A percentile compares a stretch with the other conserved stretches of the same genome.
Conservation (phyloP, 2,329 filamentous ascomycete species). For the Dryadomyces quercivorus region DNA sequence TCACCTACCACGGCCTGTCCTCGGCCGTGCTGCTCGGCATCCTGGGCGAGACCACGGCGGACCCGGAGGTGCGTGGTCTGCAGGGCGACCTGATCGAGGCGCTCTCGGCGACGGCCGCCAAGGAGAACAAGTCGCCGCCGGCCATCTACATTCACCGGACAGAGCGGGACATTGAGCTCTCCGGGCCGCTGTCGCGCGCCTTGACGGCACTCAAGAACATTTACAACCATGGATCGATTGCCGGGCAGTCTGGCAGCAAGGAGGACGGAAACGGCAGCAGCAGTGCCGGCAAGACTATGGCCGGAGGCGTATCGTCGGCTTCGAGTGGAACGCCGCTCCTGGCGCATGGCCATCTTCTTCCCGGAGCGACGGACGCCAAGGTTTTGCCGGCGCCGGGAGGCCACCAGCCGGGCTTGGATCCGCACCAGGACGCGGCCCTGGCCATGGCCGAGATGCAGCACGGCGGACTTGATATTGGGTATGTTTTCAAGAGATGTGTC, state of each 20-base stretch:
- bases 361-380: background rate
- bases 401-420: constrained; percentile 26
- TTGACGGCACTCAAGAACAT: constrained; percentile 51
- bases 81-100: constrained; percentile 53
- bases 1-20: constrained; percentile 55
- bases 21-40: constrained; percentile 53
- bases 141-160: constrained; percentile 39
- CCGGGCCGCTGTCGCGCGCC: constrained; percentile 48
- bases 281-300: background rate
- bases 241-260: constrained; percentile 21
- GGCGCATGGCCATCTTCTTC: background rate
- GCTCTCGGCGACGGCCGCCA: constrained; percentile 50
- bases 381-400: background rate
- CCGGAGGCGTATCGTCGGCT: background rate
- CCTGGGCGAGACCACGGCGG: constrained; percentile 48
- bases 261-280: constrained; percentile 25
- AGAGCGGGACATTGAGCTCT: constrained; percentile 49
- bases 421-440: constrained; percentile 49
- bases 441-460: constrained; percentile 56
- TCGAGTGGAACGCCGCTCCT: background rate
- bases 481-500: background rate
- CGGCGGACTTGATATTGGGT: constrained; percentile 22
- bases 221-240: constrained; percentile 43
- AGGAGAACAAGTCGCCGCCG: constrained; percentile 43
- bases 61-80: constrained; percentile 49